These are phyloP conservation scores for Lipomyces sp. DNA, from an alignment of 805 yeast genomes.

Conservation along the genomic window DNA sequence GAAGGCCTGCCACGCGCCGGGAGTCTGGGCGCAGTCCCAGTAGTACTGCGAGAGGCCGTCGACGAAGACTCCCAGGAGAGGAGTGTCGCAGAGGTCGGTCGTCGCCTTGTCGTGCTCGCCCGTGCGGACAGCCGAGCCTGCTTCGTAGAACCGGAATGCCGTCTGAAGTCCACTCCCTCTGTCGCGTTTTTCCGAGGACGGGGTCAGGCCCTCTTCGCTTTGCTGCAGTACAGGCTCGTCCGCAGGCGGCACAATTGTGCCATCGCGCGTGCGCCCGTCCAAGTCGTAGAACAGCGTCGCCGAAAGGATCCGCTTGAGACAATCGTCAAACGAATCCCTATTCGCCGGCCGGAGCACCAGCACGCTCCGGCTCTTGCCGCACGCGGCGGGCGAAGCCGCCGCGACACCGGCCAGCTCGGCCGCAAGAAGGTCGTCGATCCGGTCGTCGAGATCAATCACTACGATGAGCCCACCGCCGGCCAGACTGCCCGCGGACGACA, in stretches of 20 bases:
- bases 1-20: background rate
- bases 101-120: no score
- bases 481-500: background rate
- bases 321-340: background rate
- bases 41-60: slow-evolving; percentile 17
- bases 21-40: slow-evolving; percentile 2
- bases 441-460: slow-evolving; percentile 26
- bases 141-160: no score
- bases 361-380: background rate
- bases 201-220: background rate
- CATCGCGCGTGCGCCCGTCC: background rate
- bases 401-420: background rate
- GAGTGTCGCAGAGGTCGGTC: background rate
- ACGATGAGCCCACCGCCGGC: background rate
- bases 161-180: no score
- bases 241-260: background rate
- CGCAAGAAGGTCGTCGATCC: slow-evolving; percentile 1
- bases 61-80: slow-evolving; percentile 2
- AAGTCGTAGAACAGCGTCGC: slow-evolving; percentile 1
- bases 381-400: no score
- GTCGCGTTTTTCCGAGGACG: background rate
- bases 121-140: no score
- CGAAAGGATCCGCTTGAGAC: slow-evolving; percentile 1
- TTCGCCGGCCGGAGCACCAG: background rate
- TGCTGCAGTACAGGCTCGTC: no score